These are phyloP conservation scores for Botrytis squamosa DNA, from an alignment of 2,329 filamentous ascomycete species.

Conservation along the genomic window DNA sequence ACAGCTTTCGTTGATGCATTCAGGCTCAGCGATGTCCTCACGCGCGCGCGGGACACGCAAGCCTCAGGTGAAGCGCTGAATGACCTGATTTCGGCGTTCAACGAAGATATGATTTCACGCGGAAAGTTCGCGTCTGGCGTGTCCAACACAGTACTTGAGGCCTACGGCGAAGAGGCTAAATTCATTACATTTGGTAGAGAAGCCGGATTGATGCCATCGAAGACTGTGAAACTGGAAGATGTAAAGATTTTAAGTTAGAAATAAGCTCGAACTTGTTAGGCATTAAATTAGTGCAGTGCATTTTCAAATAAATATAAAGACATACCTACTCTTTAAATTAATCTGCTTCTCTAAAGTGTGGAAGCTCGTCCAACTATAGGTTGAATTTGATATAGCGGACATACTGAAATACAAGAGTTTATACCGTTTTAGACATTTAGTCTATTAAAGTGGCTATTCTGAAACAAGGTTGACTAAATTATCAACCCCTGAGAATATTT, in stretches of 20 bases:
- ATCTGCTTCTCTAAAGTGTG: background rate
- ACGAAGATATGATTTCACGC: background rate
- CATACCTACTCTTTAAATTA: background rate
- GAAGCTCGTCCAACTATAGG: background rate
- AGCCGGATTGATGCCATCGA: background rate
- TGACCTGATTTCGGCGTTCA: background rate
- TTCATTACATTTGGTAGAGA: background rate
- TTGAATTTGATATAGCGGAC: background rate
- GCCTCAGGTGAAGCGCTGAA: background rate
- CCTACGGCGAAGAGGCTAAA: background rate
- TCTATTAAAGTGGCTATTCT: background rate
- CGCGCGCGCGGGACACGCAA: background rate
- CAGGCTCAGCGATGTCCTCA: background rate
- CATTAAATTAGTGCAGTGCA: background rate
- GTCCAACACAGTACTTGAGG: background rate
- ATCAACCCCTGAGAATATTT: background rate
- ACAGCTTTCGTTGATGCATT: background rate
- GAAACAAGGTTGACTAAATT: background rate
- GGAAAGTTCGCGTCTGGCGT: background rate
- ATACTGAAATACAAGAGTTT: background rate
- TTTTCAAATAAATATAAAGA: background rate
- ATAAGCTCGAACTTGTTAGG: background rate
- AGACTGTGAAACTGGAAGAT: background rate
- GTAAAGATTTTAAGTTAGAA: background rate
- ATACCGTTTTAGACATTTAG: background rate